These are phyloP conservation scores for Cinchona pubescens DNA, from an alignment of 257 asterid genomes.

Conservation along the genomic window DNA sequence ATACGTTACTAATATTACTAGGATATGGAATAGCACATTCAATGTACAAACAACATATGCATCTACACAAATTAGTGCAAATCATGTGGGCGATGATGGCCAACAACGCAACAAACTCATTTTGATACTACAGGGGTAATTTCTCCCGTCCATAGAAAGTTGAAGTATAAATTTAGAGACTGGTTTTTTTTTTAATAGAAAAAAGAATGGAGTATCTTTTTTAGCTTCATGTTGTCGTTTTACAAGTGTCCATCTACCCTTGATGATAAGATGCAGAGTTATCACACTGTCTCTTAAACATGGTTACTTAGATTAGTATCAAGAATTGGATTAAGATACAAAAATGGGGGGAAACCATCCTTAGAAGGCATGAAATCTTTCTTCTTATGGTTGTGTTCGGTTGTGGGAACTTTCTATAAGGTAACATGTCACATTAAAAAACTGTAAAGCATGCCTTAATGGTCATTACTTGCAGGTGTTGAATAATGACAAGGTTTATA, in stretches of 20 bases:
- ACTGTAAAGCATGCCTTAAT: background rate
- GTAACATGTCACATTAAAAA: slow-evolving; percentile 5
- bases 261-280: too few relatives aligned
- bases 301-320: too few relatives aligned
- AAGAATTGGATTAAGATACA: background rate
- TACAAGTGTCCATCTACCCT: too few relatives aligned
- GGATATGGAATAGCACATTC: background rate
- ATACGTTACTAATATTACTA: slow-evolving; percentile 3
- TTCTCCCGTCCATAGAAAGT: too few relatives aligned
- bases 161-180: too few relatives aligned
- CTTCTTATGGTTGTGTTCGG: background rate
- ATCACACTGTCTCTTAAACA: too few relatives aligned
- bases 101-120: slow-evolving; percentile 22
- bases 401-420: slow-evolving; percentile 5
- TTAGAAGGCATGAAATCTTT: background rate
- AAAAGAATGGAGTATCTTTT: too few relatives aligned
- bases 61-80: background rate
- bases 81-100: slow-evolving; percentile 28
- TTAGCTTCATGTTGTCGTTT: too few relatives aligned
- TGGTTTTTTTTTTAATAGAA: too few relatives aligned
- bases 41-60: background rate
- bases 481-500: too few relatives aligned
- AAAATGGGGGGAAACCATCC: background rate
- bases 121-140: too few relatives aligned
- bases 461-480: slow-evolving; percentile 12